Base-by-base conservation (phyloP, 371 early-diverging fungal genomes). In the Cokeromyces recurvatus region DNA sequence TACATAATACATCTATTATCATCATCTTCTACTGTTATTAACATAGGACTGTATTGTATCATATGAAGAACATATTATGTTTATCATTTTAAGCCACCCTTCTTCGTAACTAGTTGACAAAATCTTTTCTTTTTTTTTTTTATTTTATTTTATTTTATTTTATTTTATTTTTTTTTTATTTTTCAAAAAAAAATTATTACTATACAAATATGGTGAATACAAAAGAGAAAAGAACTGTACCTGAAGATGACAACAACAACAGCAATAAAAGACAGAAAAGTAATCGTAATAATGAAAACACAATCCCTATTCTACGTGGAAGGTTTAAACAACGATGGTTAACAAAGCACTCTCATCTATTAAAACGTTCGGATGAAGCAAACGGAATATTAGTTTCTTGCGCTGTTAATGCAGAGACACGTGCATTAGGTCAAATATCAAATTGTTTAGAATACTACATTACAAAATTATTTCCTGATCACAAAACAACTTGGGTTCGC, bases 361-460 rank as follows among this genome's bases (percentile, higher is more conserved):
- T 75, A 12, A 71, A 71, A 35, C 57, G 70, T 16, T 62, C 68
- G 9, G 70, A 71, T 32, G 52, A 48, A 25, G 66, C 61, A 2
- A 53, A 43, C 21, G 75, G 75, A 3, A 37, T 75, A 12, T 53
- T 79, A 48, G 66, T 79, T 2, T 66, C 75, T 19, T 73, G 75
- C 36, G 48, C 29, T 20, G 71, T 76, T 15, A 57, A 71, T 35
- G 54, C 62, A 5, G 80, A 79, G 41, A 79, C 80, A 6, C 57
- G 80, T 29, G 80, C 80, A 14, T 43, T 79, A 42, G 78, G 81
- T 11, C 81, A 80, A 59, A 64, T 68, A 11, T 66, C 71, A 8
- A 51, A 52, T n/a, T 63, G 67, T 16, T 52, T 77, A 11, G 70
- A 74, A 17, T 37, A 50, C 4, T 69, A 73, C 32, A 54, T 72